Evolutionary conservation across 2,329 filamentous ascomycete species (phyloP).

Genomic region (Fusarium sublunatum): DNA sequence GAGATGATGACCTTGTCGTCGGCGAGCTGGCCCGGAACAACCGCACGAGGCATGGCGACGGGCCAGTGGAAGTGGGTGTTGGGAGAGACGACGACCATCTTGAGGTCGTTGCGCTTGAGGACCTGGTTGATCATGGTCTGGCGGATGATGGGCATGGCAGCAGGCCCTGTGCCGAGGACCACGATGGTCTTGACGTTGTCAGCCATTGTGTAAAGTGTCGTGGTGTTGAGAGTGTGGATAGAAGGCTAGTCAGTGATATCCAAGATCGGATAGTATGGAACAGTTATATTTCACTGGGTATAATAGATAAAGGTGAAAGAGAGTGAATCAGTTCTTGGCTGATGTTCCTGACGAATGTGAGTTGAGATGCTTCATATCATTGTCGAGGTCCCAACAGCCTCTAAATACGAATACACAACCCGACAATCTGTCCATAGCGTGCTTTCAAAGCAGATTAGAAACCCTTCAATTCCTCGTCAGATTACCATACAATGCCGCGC

Average conservation of each 20-base stretch:
- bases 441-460: slow-evolving; percentile 17
- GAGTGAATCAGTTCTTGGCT: slow-evolving; percentile 1
- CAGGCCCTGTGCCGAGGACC: slow-evolving; percentile 61
- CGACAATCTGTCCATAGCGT: neutral
- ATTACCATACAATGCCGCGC: neutral
- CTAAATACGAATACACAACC: slow-evolving; percentile 28
- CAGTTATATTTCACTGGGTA: neutral
- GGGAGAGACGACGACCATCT: slow-evolving; percentile 59
- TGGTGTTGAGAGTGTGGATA: slow-evolving; percentile 11
- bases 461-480: neutral
- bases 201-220: slow-evolving; percentile 24
- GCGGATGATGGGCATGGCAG: slow-evolving; percentile 61
- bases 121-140: slow-evolving; percentile 60
- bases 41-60: slow-evolving; percentile 59
- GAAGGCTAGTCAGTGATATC: neutral
- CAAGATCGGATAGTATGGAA: neutral
- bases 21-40: slow-evolving; percentile 59
- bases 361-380: slow-evolving; percentile 5
- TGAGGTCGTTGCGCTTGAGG: slow-evolving; percentile 54
- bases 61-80: slow-evolving; percentile 63
- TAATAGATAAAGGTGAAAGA: neutral
- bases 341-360: neutral
- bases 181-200: slow-evolving; percentile 55
- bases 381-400: neutral
- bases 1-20: slow-evolving; percentile 54